A percentile compares a stretch with the other conserved stretches of the same genome.
phyloP scores from a whole-genome alignment of 2,329 filamentous ascomycete species.

The Pseudocercospora pini-densiflorae region DNA sequence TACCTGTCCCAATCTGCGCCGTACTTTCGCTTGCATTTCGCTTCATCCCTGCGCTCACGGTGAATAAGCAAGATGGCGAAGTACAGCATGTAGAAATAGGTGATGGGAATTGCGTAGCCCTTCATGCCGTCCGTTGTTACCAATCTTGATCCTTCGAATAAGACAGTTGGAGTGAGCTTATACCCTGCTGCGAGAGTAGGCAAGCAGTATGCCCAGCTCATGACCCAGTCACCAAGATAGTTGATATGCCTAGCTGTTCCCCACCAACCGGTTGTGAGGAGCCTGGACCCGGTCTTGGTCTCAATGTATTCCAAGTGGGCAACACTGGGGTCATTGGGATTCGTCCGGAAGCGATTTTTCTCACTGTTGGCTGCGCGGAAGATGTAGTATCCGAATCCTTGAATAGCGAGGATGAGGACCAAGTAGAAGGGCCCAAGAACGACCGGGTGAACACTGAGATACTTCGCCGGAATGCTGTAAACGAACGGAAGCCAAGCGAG shows the following conservation, averaged over 20 bases:
- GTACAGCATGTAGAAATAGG: slow-evolving; percentile 94
- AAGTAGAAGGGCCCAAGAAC: slow-evolving; percentile 74
- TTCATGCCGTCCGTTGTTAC: slow-evolving; percentile 63
- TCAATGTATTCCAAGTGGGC: slow-evolving; percentile 83
- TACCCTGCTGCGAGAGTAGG: slow-evolving; percentile 87
- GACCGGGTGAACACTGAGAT: slow-evolving; percentile 80
- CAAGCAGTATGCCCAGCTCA: slow-evolving; percentile 87
- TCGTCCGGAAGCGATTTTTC: slow-evolving; percentile 91
- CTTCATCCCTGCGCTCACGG: slow-evolving; percentile 83
- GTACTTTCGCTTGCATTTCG: slow-evolving; percentile 90
- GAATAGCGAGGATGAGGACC: slow-evolving; percentile 67
- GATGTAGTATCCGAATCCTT: slow-evolving; percentile 78
- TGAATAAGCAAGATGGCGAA: slow-evolving; percentile 87
- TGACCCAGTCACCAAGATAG: slow-evolving; percentile 93
- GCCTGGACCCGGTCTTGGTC: slow-evolving; percentile 78
- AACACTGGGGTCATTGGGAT: slow-evolving; percentile 79
- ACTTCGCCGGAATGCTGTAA: slow-evolving; percentile 83
- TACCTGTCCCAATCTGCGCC: slow-evolving; percentile 91
- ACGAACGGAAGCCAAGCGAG: slow-evolving; percentile 91
- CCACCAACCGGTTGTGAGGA: slow-evolving; percentile 92
- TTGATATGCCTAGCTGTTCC: slow-evolving; percentile 91
- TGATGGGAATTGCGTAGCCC: slow-evolving; percentile 85
- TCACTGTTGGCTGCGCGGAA: slow-evolving; percentile 94
- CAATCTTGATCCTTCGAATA: slow-evolving; percentile 63
- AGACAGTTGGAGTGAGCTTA: slow-evolving; percentile 65